Percentiles rank a stretch among this genome's conserved stretches.
Evolutionary conservation across 2,329 filamentous ascomycete genomes (phyloP).

Genomic region (Lachnellula cervina): DNA sequence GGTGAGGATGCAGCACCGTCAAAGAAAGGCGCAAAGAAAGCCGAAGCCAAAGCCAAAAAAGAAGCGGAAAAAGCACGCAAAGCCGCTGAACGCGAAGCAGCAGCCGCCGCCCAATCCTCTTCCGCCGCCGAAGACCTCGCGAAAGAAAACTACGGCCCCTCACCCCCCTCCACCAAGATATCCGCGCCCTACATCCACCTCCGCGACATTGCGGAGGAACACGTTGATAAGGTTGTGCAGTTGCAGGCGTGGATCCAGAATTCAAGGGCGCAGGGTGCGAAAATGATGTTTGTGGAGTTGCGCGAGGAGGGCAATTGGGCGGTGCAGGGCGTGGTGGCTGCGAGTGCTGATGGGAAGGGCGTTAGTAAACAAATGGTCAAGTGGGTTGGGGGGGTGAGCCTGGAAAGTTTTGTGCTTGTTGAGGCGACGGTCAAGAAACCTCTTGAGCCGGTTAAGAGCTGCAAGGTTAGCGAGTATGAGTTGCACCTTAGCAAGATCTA

Average conservation of each 20-base stretch:
- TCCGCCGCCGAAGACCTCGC: conserved; percentile 61
- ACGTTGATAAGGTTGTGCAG: conserved; percentile 66
- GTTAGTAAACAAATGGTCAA: conserved; percentile 91
- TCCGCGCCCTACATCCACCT: conserved; percentile 55
- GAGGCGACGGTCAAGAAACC: conserved; percentile 79
- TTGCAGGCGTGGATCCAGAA: conserved; percentile 83
- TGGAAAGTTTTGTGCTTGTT: conserved; percentile 78
- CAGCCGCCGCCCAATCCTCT: conserved; percentile 59
- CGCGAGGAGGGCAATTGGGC: conserved; percentile 69
- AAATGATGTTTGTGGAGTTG: conserved; percentile 86
- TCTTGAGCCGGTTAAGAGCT: conserved; percentile 82
- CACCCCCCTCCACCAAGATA: conserved; percentile 53
- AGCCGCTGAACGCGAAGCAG: conserved; percentile 70
- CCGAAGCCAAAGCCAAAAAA: conserved; percentile 79
- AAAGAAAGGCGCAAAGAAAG: conserved; percentile 82
- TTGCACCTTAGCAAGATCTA: conserved; percentile 85
- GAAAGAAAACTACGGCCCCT: conserved; percentile 75
- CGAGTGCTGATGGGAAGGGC: conserved; percentile 55
- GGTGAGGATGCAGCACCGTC: conserved; percentile 37
- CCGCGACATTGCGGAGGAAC: conserved; percentile 56
- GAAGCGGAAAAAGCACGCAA: conserved; percentile 74
- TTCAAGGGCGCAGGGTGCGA: conserved; percentile 79
- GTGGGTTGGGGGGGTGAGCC: conserved; percentile 69
- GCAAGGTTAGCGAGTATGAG: conserved; percentile 73
- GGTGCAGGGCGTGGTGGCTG: conserved; percentile 75